These are phyloP conservation scores for Malus sylvestris DNA, from an alignment of 306 rosid genomes.

Conservation along the genomic window DNA sequence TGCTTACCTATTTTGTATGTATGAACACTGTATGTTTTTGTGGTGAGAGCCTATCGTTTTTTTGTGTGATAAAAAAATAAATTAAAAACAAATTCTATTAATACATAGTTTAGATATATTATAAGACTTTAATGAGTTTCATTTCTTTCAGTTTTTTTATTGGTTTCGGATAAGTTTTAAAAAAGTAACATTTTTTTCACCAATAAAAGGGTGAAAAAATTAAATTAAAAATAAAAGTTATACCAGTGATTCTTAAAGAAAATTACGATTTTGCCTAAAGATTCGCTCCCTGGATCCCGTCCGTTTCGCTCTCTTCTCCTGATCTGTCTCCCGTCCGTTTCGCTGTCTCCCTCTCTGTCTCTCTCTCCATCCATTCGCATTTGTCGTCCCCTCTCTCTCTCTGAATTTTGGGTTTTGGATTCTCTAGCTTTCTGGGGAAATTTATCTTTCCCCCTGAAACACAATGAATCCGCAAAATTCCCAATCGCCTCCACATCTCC, in stretches of 20 bases:
- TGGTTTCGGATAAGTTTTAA: too few relatives aligned
- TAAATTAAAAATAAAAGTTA: not conserved
- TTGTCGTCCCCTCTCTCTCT: not conserved
- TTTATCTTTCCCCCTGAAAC: not conserved
- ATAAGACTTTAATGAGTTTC: too few relatives aligned
- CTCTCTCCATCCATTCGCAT: not conserved
- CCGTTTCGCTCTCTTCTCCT: not conserved
- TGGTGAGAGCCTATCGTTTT: too few relatives aligned
- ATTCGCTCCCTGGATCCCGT: not conserved
- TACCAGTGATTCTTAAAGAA: not conserved
- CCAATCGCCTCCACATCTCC: not conserved
- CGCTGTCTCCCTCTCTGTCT: not conserved
- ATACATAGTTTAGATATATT: too few relatives aligned
- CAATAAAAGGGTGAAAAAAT: too few relatives aligned
- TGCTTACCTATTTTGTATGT: too few relatives aligned
- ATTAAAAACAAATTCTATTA: too few relatives aligned
- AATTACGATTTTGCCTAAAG: not conserved
- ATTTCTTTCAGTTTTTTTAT: too few relatives aligned
- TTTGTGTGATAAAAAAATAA: too few relatives aligned
- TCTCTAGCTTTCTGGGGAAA: not conserved
- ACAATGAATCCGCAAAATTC: not conserved
- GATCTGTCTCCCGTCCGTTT: not conserved
- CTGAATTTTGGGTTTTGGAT: not conserved
- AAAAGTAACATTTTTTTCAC: too few relatives aligned
- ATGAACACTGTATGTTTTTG: too few relatives aligned